These are phyloP conservation scores for Sporisorium reilianum DNA, from an alignment of 1,284 basidiomycete genomes.

Conservation along the genomic window DNA sequence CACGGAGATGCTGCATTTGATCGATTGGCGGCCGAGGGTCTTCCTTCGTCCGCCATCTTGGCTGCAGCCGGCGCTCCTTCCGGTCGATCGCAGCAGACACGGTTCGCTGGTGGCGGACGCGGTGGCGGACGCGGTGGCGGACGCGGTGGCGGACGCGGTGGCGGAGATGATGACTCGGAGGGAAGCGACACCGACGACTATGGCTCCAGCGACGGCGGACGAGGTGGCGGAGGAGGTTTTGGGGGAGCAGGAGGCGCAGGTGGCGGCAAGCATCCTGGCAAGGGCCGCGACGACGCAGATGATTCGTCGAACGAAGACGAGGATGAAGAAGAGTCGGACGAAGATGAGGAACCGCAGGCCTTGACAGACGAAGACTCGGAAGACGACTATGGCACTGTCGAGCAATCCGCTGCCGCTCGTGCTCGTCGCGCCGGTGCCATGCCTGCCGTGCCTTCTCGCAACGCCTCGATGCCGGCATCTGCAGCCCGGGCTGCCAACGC, in stretches of 20 bases:
- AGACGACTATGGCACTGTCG: slow-evolving; percentile 43
- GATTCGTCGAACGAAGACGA: slow-evolving; percentile 20
- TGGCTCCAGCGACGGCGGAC: slow-evolving; percentile 59
- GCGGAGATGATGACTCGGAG: slow-evolving; percentile 24
- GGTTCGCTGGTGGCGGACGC: slow-evolving; percentile 16
- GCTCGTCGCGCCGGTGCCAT: slow-evolving; percentile 6
- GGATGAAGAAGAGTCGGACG: slow-evolving; percentile 22
- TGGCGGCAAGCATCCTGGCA: slow-evolving; percentile 31
- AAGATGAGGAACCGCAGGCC: slow-evolving; percentile 31
- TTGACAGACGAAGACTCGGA: slow-evolving; percentile 56
- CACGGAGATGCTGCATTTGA: slow-evolving; percentile 31
- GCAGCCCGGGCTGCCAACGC: slow-evolving; percentile 11
- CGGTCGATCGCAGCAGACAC: slow-evolving; percentile 7
- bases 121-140: slow-evolving; percentile 26
- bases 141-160: slow-evolving; percentile 19
- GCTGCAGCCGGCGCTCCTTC: slow-evolving; percentile 25
- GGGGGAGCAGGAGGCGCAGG: slow-evolving; percentile 42
- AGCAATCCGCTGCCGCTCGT: slow-evolving; percentile 10
- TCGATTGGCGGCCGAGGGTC: slow-evolving; percentile 20
- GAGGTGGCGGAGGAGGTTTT: slow-evolving; percentile 29
- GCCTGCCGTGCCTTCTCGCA: slow-evolving; percentile 20
- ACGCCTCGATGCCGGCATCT: slow-evolving; percentile 18
- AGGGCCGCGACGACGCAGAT: slow-evolving; percentile 28
- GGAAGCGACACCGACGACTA: slow-evolving; percentile 54
- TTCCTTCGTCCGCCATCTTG: slow-evolving; percentile 25